Evolutionary conservation across 805 yeast species (phyloP), one percentile per base, ranked within the genome.

Genomic region (Pichia kluyveri): DNA sequence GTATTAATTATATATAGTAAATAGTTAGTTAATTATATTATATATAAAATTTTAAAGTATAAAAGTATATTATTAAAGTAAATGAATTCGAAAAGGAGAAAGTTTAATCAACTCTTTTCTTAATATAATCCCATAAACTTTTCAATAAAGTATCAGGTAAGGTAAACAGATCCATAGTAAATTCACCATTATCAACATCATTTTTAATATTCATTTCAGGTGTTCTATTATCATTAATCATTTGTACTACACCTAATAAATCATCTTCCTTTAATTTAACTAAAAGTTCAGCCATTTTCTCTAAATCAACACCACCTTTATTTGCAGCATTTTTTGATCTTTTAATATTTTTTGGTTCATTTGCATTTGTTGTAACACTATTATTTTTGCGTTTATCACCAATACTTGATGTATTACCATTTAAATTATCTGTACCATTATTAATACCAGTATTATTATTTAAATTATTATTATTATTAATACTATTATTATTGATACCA

Each of bases 101-200:
- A 31, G 14, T 26, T 45, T 44, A 59, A 46, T 63, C 66, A 23
- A 58, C 58, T 47, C 86, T 82, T 67, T 83, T 86, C 67, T 82
- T 82, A 40, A 91, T 96, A 64, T 85, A 90, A 55, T 91, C 98
- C 95, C 95, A 89, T 67, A 91, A 75, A 73, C 95, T 86, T 71
- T 86, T 88, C 63, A 93, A 76, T 63, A 93, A 71, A 40, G 85
- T 80, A 63, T 91, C 97, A 19, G 98, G 98, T 56, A 91, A 72
- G 28, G 97, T 90, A 67, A 80, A 90, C 57, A 91, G 76, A 69
- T 91, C 99, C 86, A 91, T 87, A 47, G 95, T 88, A 66, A 93
- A 91, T 70, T 93, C 98, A 46, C 99, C 99, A 59, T 87, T 91
- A 53, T 91, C 98, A 44, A 87, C 89, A 60, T 91, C 96, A 65